These are phyloP conservation scores for Micractinium sp. DNA, from an alignment of 139 green algal genomes.

Conservation along the genomic window DNA sequence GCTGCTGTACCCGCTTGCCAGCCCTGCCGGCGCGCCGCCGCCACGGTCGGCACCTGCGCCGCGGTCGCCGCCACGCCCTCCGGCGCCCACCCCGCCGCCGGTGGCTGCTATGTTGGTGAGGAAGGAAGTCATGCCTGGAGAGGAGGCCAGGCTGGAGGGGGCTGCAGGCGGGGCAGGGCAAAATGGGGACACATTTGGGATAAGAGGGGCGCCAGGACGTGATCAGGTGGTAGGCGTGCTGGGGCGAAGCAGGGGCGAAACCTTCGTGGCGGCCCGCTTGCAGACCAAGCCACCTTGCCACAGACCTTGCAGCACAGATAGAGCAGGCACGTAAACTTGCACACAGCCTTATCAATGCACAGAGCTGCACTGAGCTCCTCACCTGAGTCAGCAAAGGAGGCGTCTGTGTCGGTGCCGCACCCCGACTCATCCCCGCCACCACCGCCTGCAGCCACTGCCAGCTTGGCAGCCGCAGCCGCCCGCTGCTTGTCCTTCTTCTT, in stretches of 20 bases:
- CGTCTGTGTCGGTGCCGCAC: constrained; percentile 26
- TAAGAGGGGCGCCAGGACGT: not conserved
- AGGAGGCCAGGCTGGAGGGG: constrained; percentile 31
- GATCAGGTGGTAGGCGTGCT: too few relatives aligned
- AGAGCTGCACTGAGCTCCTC: not conserved
- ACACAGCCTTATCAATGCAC: not conserved
- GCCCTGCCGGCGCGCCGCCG: not conserved
- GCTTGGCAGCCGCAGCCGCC: not conserved
- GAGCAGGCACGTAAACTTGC: not conserved
- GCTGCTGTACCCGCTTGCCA: not conserved
- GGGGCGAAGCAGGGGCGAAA: too few relatives aligned
- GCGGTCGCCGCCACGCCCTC: too few relatives aligned
- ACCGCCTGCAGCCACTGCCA: not conserved
- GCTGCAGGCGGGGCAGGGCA: not conserved
- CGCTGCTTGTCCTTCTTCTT: constrained; percentile 27
- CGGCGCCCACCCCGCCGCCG: not conserved
- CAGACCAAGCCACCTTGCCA: too few relatives aligned
- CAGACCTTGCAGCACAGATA: too few relatives aligned
- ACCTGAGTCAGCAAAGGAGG: constrained; percentile 28
- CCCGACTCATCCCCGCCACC: not conserved
- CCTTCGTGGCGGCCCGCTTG: too few relatives aligned
- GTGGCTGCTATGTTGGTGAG: constrained; percentile 9
- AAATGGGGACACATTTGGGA: not conserved
- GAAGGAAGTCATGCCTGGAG: constrained; percentile 22
- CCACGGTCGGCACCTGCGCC: not conserved